phyloP scores from a whole-genome alignment of 2,329 filamentous ascomycete genomes.

The Colletotrichum brevisporum region DNA sequence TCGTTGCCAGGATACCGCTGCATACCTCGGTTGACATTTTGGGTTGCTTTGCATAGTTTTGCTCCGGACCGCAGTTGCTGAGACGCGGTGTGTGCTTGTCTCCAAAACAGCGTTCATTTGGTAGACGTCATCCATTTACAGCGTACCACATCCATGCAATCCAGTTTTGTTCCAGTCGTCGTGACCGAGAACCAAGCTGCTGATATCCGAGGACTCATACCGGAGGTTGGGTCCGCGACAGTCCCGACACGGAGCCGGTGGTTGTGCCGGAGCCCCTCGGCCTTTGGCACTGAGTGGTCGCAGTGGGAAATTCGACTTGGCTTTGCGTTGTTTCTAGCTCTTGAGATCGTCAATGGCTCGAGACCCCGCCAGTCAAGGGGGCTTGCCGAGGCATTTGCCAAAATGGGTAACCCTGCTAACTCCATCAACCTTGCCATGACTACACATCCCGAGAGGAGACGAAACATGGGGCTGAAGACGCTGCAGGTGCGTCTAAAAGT shows the following conservation, averaged over 20 bases:
- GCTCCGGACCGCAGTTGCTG: background rate
- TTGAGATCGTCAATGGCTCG: background rate
- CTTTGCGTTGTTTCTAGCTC: background rate
- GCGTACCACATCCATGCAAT: background rate
- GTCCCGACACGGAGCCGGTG: background rate
- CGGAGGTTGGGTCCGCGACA: no score
- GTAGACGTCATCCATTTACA: background rate
- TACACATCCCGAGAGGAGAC: constrained; percentile 20
- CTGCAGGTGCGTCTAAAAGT: background rate
- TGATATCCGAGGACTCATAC: no score
- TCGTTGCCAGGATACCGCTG: constrained; percentile 12
- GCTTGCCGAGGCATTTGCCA: constrained; percentile 24
- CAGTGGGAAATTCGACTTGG: background rate
- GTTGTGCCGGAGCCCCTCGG: constrained; percentile 18
- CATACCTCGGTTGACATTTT: background rate
- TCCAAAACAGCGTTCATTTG: background rate
- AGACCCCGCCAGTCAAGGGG: constrained; percentile 11
- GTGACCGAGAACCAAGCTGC: no score
- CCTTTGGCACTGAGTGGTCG: background rate
- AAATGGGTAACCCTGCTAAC: constrained; percentile 23
- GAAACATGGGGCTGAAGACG: constrained; percentile 21
- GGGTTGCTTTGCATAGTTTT: constrained; percentile 10
- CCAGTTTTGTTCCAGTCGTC: background rate
- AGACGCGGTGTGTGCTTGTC: no score
- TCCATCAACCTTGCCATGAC: constrained; percentile 22